These are phyloP conservation scores for Laguncularia racemosa DNA, from an alignment of 345 rosid species.

Conservation along the genomic window DNA sequence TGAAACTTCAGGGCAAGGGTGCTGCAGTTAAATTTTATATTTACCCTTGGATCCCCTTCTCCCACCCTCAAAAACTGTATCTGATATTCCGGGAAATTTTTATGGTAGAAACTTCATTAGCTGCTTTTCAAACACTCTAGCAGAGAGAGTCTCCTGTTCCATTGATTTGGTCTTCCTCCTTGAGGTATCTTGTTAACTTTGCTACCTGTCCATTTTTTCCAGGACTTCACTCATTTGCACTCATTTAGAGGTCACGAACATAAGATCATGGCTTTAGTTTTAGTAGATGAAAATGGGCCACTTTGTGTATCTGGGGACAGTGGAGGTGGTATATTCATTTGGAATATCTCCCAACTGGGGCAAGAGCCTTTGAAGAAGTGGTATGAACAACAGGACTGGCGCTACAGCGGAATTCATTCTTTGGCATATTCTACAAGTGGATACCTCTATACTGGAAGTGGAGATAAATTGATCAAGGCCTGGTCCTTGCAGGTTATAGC, in stretches of 20 bases:
- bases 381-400: slow-evolving; percentile 92
- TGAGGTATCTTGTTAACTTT: background rate
- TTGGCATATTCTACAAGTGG: slow-evolving; percentile 55
- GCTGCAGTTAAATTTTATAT: background rate
- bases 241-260: slow-evolving; percentile 81
- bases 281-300: slow-evolving; percentile 54
- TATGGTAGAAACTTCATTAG: too few relatives aligned
- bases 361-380: slow-evolving; percentile 69
- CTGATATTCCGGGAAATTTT: too few relatives aligned
- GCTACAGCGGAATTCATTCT: slow-evolving; percentile 84
- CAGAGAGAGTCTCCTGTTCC: too few relatives aligned
- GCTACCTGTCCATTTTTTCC: slow-evolving; percentile 7
- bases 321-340: slow-evolving; percentile 84
- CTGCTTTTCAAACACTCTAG: too few relatives aligned
- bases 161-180: background rate
- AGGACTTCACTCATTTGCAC: slow-evolving; percentile 83
- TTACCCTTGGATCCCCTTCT: too few relatives aligned
- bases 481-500: slow-evolving; percentile 64
- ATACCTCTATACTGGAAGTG: slow-evolving; percentile 76
- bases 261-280: slow-evolving; percentile 68
- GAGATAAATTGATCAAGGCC: slow-evolving; percentile 80
- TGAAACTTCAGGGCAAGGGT: background rate
- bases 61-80: too few relatives aligned
- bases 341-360: slow-evolving; percentile 53
- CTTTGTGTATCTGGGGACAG: slow-evolving; percentile 74